phyloP scores from a whole-genome alignment of 495 filamentous ascomycete species.

The Glarea lozoyensis region DNA sequence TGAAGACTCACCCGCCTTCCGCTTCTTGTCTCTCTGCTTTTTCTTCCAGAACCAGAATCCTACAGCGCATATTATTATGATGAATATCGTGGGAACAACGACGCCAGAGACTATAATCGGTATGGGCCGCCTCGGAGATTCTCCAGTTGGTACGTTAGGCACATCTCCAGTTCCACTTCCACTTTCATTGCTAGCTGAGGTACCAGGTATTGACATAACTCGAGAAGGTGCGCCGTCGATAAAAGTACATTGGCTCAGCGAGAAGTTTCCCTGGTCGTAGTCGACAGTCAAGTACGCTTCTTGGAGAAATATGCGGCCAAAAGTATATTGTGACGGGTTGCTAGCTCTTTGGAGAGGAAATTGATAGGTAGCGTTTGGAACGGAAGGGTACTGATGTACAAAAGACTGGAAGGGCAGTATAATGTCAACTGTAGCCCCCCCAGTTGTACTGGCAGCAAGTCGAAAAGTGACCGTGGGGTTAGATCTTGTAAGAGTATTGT shows the following conservation, averaged over 20 bases:
- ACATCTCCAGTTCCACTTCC: no score
- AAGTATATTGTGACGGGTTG: conserved; percentile 42
- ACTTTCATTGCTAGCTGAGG: no score
- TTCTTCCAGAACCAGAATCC: no score
- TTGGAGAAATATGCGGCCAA: conserved; percentile 47
- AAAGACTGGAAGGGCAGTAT: conserved; percentile 46
- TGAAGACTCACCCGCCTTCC: no score
- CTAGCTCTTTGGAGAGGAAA: conserved; percentile 43
- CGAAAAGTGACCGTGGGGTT: conserved; percentile 41
- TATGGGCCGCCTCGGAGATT: no score
- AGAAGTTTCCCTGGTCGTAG: conserved; percentile 8
- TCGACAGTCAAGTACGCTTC: conserved; percentile 30
- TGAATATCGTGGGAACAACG: no score
- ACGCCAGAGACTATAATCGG: no score
- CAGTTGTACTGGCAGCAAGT: conserved; percentile 27
- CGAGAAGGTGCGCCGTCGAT: background rate
- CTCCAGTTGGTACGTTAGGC: no score
- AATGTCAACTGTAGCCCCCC: conserved; percentile 35
- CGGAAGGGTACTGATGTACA: conserved; percentile 33
- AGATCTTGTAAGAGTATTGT: conserved; percentile 27
- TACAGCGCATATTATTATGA: no score
- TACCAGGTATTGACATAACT: no score
- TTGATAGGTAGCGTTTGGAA: conserved; percentile 29
- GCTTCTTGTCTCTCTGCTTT: no score
- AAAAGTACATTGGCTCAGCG: conserved; percentile 1